phyloP scores from a whole-genome alignment of 306 rosid genomes.

The Trichosanthes truncata region DNA sequence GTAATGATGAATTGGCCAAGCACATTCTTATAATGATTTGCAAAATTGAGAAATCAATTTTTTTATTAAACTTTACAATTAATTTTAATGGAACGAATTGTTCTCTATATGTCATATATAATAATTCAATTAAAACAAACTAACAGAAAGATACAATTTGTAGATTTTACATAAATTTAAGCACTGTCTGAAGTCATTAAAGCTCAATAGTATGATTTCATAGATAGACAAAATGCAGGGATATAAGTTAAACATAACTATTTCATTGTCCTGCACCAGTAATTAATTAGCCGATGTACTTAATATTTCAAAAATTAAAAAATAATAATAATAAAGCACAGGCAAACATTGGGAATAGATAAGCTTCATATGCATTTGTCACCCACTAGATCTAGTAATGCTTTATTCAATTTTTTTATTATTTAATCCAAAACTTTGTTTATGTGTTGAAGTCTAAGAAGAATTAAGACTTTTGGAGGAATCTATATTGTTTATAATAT shows the following conservation, averaged over 20 bases:
- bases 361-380: constrained; percentile 11
- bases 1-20: too few relatives aligned
- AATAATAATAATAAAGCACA: not conserved
- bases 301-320: not conserved
- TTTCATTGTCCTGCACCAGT: not conserved
- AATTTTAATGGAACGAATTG: not conserved
- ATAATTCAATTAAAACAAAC: not conserved
- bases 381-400: not conserved
- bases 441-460: not conserved
- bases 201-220: not conserved
- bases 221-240: not conserved
- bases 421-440: not conserved
- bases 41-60: not conserved
- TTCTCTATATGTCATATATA: not conserved
- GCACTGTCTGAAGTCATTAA: not conserved
- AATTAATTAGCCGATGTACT: not conserved
- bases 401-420: not conserved
- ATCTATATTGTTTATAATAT: constrained; percentile 1
- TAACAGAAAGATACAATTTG: not conserved
- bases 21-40: too few relatives aligned
- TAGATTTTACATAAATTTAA: not conserved
- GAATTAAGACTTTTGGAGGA: constrained; percentile 10
- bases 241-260: not conserved
- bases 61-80: not conserved
- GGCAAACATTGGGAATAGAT: constrained; percentile 3